A percentile compares a stretch with the other conserved stretches of the same genome.
Evolutionary conservation across 495 filamentous ascomycete genomes (phyloP).

Genomic region (Talaromyces borbonicus): DNA sequence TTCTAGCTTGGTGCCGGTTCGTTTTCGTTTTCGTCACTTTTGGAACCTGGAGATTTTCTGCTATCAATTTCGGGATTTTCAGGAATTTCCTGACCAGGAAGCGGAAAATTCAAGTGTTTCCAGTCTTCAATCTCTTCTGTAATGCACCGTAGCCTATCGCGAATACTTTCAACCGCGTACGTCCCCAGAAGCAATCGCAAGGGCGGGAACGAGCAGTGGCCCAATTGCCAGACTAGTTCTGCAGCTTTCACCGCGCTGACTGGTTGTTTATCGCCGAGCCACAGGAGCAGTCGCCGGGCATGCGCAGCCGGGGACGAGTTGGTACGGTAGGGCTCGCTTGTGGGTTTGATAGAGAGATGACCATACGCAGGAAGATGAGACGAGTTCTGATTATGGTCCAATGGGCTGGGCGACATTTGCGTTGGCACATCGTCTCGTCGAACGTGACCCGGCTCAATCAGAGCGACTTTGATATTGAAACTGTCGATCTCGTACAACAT

Average conservation of each 20-base stretch:
- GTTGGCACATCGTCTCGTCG: constrained; percentile 56
- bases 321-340: constrained; percentile 70
- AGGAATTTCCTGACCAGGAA: constrained; percentile 18
- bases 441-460: constrained; percentile 85
- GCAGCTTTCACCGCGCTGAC: constrained; percentile 88
- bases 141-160: constrained; percentile 77
- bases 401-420: constrained; percentile 19
- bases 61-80: not conserved
- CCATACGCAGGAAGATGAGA: constrained; percentile 66
- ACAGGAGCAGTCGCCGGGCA: constrained; percentile 88
- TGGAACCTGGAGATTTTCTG: not conserved
- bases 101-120: constrained; percentile 62
- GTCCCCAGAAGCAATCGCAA: constrained; percentile 75
- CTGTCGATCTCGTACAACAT: constrained; percentile 91
- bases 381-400: constrained; percentile 9
- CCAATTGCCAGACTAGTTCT: constrained; percentile 94
- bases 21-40: constrained; percentile 10
- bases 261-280: constrained; percentile 85
- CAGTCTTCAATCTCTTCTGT: constrained; percentile 95
- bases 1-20: constrained; percentile 3
- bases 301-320: constrained; percentile 74
- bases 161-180: constrained; percentile 90
- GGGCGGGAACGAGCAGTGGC: constrained; percentile 85
- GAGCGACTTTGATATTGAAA: constrained; percentile 84
- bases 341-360: constrained; percentile 82